A percentile compares a stretch with the other conserved stretches of the same genome.
These are phyloP conservation scores for Hagleromyces aurorensis DNA, from an alignment of 805 yeast genomes.

Conservation along the genomic window DNA sequence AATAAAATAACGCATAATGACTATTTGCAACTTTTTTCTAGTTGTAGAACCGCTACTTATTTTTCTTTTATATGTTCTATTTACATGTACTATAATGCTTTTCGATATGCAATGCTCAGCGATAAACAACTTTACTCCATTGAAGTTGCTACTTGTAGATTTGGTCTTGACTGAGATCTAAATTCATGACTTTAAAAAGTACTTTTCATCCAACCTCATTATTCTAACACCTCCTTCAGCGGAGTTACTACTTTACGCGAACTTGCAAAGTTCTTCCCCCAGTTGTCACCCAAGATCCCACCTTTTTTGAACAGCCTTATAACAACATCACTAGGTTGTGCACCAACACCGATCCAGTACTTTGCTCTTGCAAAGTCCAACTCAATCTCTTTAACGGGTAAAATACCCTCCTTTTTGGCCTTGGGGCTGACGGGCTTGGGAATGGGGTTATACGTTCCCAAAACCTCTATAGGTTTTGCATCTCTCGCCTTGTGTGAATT, in stretches of 20 bases:
- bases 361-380: slow-evolving; percentile 84
- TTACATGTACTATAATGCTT: too few relatives aligned
- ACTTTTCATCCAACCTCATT: too few relatives aligned
- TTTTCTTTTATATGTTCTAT: too few relatives aligned
- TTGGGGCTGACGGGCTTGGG: slow-evolving; percentile 52
- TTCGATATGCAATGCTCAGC: too few relatives aligned
- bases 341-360: slow-evolving; percentile 97
- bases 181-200: too few relatives aligned
- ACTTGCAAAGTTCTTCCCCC: slow-evolving; percentile 17
- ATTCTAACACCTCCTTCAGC: slow-evolving; percentile 20
- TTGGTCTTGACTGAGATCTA: too few relatives aligned
- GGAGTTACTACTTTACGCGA: slow-evolving; percentile 19
- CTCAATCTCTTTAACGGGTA: slow-evolving; percentile 68
- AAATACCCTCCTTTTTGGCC: slow-evolving; percentile 47
- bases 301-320: slow-evolving; percentile 68
- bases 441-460: slow-evolving; percentile 87
- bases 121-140: too few relatives aligned
- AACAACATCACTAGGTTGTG: slow-evolving; percentile 84
- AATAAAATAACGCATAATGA: too few relatives aligned
- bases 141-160: too few relatives aligned
- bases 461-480: slow-evolving; percentile 83
- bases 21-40: too few relatives aligned
- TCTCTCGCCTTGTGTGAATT: slow-evolving; percentile 71
- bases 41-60: too few relatives aligned
- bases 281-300: slow-evolving; percentile 39